A percentile compares a stretch with the other conserved stretches of the same genome.
These are phyloP conservation scores for Clathrus columnatus DNA, from an alignment of 768 basidiomycete genomes.

Conservation along the genomic window DNA sequence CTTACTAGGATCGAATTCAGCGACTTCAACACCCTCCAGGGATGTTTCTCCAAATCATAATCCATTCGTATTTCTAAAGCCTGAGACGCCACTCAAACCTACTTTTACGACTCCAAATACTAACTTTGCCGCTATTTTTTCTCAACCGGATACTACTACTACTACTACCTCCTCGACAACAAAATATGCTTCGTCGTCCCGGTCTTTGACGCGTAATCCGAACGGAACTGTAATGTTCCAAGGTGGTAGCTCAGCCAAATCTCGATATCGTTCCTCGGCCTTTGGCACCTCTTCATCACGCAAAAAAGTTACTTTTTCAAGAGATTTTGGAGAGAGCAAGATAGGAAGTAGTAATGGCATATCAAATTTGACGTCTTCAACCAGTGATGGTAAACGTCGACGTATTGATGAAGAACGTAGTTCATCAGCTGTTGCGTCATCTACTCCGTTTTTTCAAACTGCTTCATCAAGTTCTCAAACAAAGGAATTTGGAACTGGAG, in stretches of 20 bases:
- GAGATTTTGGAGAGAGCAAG: slow-evolving; percentile 37
- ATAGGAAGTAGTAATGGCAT: neutral
- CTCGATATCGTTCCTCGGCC: slow-evolving; percentile 64
- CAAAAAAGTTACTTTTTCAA: slow-evolving; percentile 34
- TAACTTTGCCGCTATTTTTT: slow-evolving; percentile 3
- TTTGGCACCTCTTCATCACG: slow-evolving; percentile 42
- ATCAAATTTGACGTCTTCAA: neutral
- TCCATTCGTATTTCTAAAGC: neutral
- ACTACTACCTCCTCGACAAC: neutral
- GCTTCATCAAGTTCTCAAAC: neutral
- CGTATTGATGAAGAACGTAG: slow-evolving; percentile 43
- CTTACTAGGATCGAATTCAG: neutral
- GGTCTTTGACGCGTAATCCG: slow-evolving; percentile 55
- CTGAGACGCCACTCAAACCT: neutral
- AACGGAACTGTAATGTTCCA: slow-evolving; percentile 69
- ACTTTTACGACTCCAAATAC: slow-evolving; percentile 8
- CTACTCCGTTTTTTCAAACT: slow-evolving; percentile 11
- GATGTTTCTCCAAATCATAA: neutral
- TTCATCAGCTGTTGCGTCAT: slow-evolving; percentile 26
- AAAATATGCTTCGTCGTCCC: neutral
- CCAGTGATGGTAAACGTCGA: slow-evolving; percentile 39
- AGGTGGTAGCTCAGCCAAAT: slow-evolving; percentile 66
- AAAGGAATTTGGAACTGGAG: neutral
- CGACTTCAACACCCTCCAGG: neutral
- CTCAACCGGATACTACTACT: neutral